Evolutionary conservation across 169 alveolate species (phyloP), one percentile per base, ranked within the genome.

Genomic region (Theileria orientalis): DNA sequence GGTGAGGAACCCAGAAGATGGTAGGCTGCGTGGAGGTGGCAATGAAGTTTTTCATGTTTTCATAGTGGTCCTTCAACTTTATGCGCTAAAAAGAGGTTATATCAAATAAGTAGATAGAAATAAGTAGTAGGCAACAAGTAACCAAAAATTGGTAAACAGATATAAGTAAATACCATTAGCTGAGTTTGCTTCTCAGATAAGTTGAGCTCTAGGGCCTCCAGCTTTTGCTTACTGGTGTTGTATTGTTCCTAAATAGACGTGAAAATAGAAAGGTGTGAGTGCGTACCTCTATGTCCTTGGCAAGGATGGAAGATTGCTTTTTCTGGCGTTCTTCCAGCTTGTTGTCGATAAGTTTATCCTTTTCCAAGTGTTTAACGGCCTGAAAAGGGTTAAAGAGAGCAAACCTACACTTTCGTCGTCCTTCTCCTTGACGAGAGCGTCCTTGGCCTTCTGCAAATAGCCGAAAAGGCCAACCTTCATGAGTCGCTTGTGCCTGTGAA

Each of bases 21-120:
- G 91, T 87, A 14, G 93, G 93, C 44, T 76, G 84, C 3, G 90
- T 78, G 56, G 76, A 67, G 32, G 93, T 87, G 57, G 91, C 90
- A 30, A 87, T 87, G 63, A 83, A 87, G 71, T 83, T 83, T 27
- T 75, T 37, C 93, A 87, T 87, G 62, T 72, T 69, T 35, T 79
- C 87, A 59, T 87, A 87, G 69, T 87, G 93, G 35, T 57, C 73
- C 41, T 71, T 74, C 75, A 87, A 64, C 19, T 29, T 60, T 44
- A 76, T 13, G 47, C 76, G 73, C 90, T 84, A 77, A 33, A 85
- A 33, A 41, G 54, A 60, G 2, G 52, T 74, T 61, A 62, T n/a
- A n/a, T n/a, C n/a, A n/a, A n/a, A n/a, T n/a, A n/a, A n/a, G n/a
- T n/a, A n/a, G n/a, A n/a, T n/a, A n/a, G n/a, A 79, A 41, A 69